phyloP scores from a whole-genome alignment of 352 stramenopile species.

The Phytophthora aleatoria region DNA sequence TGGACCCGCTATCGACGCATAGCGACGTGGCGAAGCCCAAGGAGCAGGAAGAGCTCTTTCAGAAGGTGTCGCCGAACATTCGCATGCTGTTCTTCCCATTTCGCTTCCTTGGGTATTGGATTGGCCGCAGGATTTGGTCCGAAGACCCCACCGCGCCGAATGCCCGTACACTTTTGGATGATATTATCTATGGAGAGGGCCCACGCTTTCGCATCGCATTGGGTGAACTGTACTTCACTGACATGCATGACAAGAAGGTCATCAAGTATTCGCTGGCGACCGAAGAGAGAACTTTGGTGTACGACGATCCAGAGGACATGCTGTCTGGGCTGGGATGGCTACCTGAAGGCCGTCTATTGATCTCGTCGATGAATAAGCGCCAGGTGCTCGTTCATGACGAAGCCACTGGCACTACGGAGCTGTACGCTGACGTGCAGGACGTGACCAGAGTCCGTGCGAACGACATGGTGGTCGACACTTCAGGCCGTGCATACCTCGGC shows the following conservation, averaged over 20 bases:
- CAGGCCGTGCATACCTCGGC: slow-evolving; percentile 56
- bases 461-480: slow-evolving; percentile 58
- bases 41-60: slow-evolving; percentile 30
- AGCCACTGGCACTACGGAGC: slow-evolving; percentile 23
- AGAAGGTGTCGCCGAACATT: slow-evolving; percentile 34
- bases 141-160: slow-evolving; percentile 20
- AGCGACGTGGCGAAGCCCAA: slow-evolving; percentile 4
- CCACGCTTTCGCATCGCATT: slow-evolving; percentile 60
- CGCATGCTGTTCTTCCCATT: slow-evolving; percentile 38
- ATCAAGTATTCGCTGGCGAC: slow-evolving; percentile 56
- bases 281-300: slow-evolving; percentile 44
- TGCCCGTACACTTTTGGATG: slow-evolving; percentile 26
- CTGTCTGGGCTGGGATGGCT: slow-evolving; percentile 69
- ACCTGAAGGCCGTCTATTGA: slow-evolving; percentile 57
- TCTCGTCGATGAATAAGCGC: slow-evolving; percentile 56
- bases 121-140: slow-evolving; percentile 27
- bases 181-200: slow-evolving; percentile 55
- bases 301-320: slow-evolving; percentile 47
- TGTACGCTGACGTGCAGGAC: slow-evolving; percentile 57
- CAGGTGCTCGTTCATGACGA: slow-evolving; percentile 52
- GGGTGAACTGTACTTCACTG: slow-evolving; percentile 62
- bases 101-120: slow-evolving; percentile 39
- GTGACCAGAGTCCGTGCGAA: slow-evolving; percentile 59
- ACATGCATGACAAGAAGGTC: slow-evolving; percentile 69
- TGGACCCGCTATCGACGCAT: neutral